These are phyloP conservation scores for Colletotrichum godetiae DNA, from an alignment of 2,329 filamentous ascomycete genomes.

Conservation along the genomic window DNA sequence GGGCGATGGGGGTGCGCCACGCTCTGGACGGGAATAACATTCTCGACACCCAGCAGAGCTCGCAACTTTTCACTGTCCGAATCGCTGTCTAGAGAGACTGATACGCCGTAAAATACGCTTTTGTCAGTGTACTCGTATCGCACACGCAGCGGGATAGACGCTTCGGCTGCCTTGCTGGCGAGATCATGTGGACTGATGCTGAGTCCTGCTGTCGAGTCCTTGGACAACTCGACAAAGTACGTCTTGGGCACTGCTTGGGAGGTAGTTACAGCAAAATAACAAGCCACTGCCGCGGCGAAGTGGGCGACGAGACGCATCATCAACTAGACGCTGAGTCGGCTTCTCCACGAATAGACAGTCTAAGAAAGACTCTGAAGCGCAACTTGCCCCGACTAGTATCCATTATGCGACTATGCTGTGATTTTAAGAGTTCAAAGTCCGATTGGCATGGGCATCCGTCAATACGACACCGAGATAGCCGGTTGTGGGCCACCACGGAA, in stretches of 20 bases:
- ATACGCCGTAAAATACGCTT: constrained; percentile 18
- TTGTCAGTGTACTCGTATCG: constrained; percentile 21
- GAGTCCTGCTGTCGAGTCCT: neutral
- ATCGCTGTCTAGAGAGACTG: constrained; percentile 3
- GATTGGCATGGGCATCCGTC: neutral
- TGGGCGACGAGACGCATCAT: constrained; percentile 4
- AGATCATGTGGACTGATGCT: neutral
- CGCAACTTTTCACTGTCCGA: neutral
- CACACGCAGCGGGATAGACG: constrained; percentile 1
- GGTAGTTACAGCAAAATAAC: neutral
- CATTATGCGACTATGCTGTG: neutral
- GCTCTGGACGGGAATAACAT: neutral
- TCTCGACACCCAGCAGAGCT: constrained; percentile 7
- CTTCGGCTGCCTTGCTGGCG: neutral
- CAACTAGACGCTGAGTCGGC: neutral
- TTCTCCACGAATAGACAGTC: neutral
- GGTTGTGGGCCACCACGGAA: neutral
- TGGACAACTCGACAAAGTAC: constrained; percentile 11
- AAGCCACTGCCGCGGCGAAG: constrained; percentile 9
- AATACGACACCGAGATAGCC: neutral
- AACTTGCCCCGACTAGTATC: neutral
- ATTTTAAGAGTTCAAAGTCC: neutral
- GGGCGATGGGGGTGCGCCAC: constrained; percentile 2
- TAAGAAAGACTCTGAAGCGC: neutral
- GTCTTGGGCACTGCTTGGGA: constrained; percentile 14